These are phyloP conservation scores for Sphagnum tenellum DNA, from an alignment of 225 moss, liverwort and hornwort genomes.

Conservation along the genomic window DNA sequence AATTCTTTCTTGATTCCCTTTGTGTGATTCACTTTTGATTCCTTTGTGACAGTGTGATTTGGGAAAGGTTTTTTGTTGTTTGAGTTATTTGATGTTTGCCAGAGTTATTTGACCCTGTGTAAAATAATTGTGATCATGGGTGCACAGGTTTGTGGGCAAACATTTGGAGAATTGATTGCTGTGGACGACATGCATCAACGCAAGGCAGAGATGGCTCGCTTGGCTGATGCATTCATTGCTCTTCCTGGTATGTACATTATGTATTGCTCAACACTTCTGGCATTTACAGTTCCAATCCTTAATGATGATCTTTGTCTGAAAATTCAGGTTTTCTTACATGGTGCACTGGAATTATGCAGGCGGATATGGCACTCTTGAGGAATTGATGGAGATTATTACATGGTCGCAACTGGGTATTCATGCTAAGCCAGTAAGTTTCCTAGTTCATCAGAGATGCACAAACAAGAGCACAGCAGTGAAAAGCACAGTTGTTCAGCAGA, in stretches of 20 bases:
- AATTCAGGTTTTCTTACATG: neutral
- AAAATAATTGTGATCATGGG: no score
- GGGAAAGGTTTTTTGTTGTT: no score
- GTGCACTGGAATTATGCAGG: neutral
- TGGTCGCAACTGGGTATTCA: neutral
- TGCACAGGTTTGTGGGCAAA: neutral
- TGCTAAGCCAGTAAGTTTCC: neutral
- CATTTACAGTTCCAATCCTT: neutral
- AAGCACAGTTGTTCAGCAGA: no score
- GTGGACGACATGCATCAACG: slow-evolving; percentile 9
- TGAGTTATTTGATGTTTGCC: no score
- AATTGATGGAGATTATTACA: neutral
- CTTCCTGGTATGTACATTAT: neutral
- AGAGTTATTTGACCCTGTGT: no score
- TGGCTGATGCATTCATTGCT: slow-evolving; percentile 6
- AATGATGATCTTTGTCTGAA: neutral
- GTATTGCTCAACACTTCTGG: neutral
- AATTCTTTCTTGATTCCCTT: no score
- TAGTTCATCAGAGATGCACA: no score
- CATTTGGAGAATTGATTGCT: neutral
- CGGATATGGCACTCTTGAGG: neutral
- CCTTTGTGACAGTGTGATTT: no score
- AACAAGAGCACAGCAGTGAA: no score
- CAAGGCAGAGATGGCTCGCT: slow-evolving; percentile 9
- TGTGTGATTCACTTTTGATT: no score